Base-by-base conservation (phyloP, 2,329 filamentous ascomycete species). In the Coniochaeta ligniaria region DNA sequence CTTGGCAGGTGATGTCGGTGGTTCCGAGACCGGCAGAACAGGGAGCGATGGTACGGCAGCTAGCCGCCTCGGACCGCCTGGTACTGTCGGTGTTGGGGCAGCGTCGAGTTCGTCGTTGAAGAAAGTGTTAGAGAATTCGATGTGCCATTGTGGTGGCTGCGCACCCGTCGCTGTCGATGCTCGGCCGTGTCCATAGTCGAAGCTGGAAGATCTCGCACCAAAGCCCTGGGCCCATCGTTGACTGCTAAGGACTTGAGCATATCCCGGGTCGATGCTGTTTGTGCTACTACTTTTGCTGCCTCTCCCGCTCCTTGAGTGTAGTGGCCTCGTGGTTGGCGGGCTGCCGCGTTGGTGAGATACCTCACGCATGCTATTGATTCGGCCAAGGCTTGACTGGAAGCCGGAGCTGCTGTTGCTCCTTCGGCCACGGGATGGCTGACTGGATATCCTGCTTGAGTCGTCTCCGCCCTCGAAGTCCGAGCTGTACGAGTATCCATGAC, bases 71-170 rank as follows among this genome's bases (percentile, higher is more conserved):
- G 93, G 91, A 6, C 93, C 93, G 57, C 83, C 88, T 36, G 91
- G 92, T 38, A 97, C 82, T 31, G 87, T 93, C 6, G 94, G 94
- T 41, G 89, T 94, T 16, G 94, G 93, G 28, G 92, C 93, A 58
- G 92, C 90, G 71, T 95, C 90, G 74, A 88, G 86, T 67, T 89
- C 84, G 66, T 82, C 74, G 64, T 65, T 70, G 64, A 81, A 74
- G 65, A 80, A 80, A 61, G 74, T 76, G 65, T 77, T 79, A 61
- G 78, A 74, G 63, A 80, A 78, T 50, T 83, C 80, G 63, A 78
- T 69, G 63, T 79, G 78, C 76, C 80, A 82, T n/a, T n/a, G n/a
- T 56, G 70, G 68, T 59, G 66, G 64, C 58, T 63, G 66, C 11
- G 63, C 61, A n/a, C 65, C 66, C 56, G 65, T 38, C 59, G 66